A percentile compares a stretch with the other conserved stretches of the same genome.
phyloP scores from a whole-genome alignment of 495 filamentous ascomycete genomes.

The Aspergillus olivimuriae region DNA sequence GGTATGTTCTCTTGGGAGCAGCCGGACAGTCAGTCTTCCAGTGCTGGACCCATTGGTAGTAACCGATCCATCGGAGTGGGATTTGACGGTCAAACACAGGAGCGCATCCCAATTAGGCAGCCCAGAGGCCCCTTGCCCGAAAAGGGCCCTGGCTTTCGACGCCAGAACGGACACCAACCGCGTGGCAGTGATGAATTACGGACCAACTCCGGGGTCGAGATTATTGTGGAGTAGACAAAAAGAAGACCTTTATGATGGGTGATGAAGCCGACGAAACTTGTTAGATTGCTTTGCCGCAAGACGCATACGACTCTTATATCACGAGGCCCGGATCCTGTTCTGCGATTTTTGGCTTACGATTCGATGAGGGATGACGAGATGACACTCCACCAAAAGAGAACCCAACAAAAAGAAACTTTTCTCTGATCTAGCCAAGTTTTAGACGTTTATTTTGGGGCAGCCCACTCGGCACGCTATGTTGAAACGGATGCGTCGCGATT shows the following conservation, averaged over 20 bases:
- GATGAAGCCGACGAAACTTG: constrained; percentile 28
- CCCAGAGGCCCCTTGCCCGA: constrained; percentile 74
- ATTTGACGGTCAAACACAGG: constrained; percentile 59
- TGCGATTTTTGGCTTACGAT: constrained; percentile 45
- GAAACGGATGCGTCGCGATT: constrained; percentile 26
- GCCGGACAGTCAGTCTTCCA: constrained; percentile 46
- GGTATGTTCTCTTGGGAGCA: constrained; percentile 62
- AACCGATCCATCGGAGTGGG: constrained; percentile 66
- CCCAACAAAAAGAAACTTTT: constrained; percentile 38
- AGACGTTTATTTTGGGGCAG: constrained; percentile 47
- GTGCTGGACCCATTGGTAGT: constrained; percentile 76
- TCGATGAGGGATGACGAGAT: constrained; percentile 54
- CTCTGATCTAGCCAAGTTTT: constrained; percentile 43
- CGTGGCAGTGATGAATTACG: constrained; percentile 74
- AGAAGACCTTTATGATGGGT: constrained; percentile 17
- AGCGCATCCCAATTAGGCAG: constrained; percentile 70
- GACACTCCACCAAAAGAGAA: constrained; percentile 36
- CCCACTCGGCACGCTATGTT: constrained; percentile 38
- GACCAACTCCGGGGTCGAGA: constrained; percentile 49
- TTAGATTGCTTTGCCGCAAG: constrained; percentile 42
- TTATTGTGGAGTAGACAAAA: constrained; percentile 47
- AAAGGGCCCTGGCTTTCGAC: constrained; percentile 69
- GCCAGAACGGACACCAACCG: constrained; percentile 74
- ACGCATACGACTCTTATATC: constrained; percentile 44
- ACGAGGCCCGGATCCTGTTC: constrained; percentile 38